Percentiles rank a stretch among this genome's conserved stretches.
These are phyloP conservation scores for Agrocybe praecox DNA, from an alignment of 768 basidiomycete genomes.

Conservation along the genomic window DNA sequence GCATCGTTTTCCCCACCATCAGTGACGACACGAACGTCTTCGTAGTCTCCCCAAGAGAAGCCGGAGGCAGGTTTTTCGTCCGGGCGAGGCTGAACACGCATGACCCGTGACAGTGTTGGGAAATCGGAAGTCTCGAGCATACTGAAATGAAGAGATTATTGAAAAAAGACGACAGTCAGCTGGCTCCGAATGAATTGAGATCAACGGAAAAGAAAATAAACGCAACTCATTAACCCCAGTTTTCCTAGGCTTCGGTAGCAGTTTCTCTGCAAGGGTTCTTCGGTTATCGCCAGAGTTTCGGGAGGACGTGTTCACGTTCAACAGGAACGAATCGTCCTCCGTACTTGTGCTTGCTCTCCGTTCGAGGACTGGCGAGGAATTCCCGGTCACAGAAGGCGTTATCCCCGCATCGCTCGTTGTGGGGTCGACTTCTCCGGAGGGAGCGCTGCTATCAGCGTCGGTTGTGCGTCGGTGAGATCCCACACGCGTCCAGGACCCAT, in stretches of 20 bases:
- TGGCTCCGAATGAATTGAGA: background rate
- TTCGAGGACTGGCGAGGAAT: constrained; percentile 39
- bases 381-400: constrained; percentile 45
- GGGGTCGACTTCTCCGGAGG: constrained; percentile 33
- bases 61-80: constrained; percentile 63
- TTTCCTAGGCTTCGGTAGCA: constrained; percentile 65
- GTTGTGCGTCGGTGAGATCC: constrained; percentile 41
- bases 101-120: constrained; percentile 60
- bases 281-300: constrained; percentile 29
- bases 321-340: constrained; percentile 21
- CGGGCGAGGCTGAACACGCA: constrained; percentile 64
- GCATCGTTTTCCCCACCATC: constrained; percentile 54
- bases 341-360: constrained; percentile 23
- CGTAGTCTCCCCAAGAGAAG: constrained; percentile 80
- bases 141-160: constrained; percentile 34
- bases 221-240: constrained; percentile 68
- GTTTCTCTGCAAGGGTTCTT: constrained; percentile 59
- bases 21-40: constrained; percentile 50
- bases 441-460: constrained; percentile 15
- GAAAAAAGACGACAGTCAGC: constrained; percentile 9
- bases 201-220: constrained; percentile 1
- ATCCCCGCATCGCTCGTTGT: constrained; percentile 53
- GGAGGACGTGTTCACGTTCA: constrained; percentile 19
- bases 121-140: constrained; percentile 65
- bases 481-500: constrained; percentile 76